Conservation (phyloP, 108 stramenopile genomes). For the Licmophora abbreviata region DNA sequence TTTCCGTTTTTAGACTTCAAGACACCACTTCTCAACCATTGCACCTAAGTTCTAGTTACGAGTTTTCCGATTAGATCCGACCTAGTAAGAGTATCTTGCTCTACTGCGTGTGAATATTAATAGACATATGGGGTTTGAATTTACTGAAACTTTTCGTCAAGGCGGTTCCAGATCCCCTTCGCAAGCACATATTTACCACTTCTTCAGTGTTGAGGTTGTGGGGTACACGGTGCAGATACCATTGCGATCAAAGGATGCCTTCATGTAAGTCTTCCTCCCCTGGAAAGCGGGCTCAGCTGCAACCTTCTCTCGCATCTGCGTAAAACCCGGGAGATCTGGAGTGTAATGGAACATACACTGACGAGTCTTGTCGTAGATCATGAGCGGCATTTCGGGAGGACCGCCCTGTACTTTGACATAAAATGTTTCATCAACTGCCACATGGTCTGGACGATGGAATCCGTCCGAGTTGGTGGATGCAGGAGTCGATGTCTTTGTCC, state of each 20-base stretch:
- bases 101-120: too few relatives aligned
- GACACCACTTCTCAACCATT: too few relatives aligned
- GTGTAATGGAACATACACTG: slow-evolving; percentile 1
- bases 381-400: neutral
- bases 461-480: neutral
- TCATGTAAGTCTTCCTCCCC: slow-evolving; percentile 26
- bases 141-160: too few relatives aligned
- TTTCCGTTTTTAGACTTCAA: too few relatives aligned
- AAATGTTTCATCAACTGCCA: slow-evolving; percentile 12
- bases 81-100: too few relatives aligned
- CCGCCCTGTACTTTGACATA: slow-evolving; percentile 20
- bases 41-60: too few relatives aligned
- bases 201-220: slow-evolving; percentile 14
- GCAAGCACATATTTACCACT: slow-evolving; percentile 16
- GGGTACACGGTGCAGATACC: slow-evolving; percentile 22
- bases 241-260: slow-evolving; percentile 21
- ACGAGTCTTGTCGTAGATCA: slow-evolving; percentile 20
- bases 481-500: too few relatives aligned
- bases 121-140: too few relatives aligned
- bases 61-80: too few relatives aligned
- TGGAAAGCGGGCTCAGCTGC: slow-evolving; percentile 11
- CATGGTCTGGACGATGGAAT: slow-evolving; percentile 12
- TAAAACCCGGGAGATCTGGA: slow-evolving; percentile 10
- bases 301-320: slow-evolving; percentile 5
- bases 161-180: too few relatives aligned